These are phyloP conservation scores for Pythium volutum DNA, from an alignment of 352 stramenopile genomes.

Conservation along the genomic window DNA sequence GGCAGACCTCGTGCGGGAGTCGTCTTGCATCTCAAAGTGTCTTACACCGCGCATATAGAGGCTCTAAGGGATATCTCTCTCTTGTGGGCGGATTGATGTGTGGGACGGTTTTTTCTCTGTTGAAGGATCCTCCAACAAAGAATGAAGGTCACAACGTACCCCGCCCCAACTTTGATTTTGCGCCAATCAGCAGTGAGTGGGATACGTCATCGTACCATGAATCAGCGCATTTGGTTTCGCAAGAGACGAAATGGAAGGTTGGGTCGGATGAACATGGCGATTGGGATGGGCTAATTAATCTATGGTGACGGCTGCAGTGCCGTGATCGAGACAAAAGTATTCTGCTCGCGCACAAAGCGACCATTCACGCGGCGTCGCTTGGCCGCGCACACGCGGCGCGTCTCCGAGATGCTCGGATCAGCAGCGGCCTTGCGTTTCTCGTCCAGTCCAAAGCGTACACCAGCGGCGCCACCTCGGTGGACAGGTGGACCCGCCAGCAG, in stretches of 20 bases:
- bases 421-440: conserved; percentile 39
- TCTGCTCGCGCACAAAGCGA: conserved; percentile 53
- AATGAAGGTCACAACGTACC: too few species aligned
- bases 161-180: not conserved
- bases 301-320: conserved; percentile 33
- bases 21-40: too few species aligned
- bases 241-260: too few species aligned
- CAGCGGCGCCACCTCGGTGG: conserved; percentile 15
- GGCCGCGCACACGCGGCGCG: conserved; percentile 48
- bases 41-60: too few species aligned
- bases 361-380: conserved; percentile 68
- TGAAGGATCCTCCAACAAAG: too few species aligned
- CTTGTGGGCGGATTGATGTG: too few species aligned
- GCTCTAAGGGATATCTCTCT: too few species aligned
- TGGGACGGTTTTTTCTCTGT: too few species aligned
- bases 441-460: not conserved
- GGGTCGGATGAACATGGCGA: too few species aligned
- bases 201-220: not conserved
- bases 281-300: not conserved
- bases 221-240: not conserved
- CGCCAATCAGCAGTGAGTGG: not conserved
- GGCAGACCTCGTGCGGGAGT: too few species aligned
- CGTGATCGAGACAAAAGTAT: conserved; percentile 64
- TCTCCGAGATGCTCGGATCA: conserved; percentile 42
- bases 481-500: conserved; percentile 17